A percentile compares a stretch with the other conserved stretches of the same genome.
These are phyloP conservation scores for Penicillium samsonianum DNA, from an alignment of 495 filamentous ascomycete species.

Conservation along the genomic window DNA sequence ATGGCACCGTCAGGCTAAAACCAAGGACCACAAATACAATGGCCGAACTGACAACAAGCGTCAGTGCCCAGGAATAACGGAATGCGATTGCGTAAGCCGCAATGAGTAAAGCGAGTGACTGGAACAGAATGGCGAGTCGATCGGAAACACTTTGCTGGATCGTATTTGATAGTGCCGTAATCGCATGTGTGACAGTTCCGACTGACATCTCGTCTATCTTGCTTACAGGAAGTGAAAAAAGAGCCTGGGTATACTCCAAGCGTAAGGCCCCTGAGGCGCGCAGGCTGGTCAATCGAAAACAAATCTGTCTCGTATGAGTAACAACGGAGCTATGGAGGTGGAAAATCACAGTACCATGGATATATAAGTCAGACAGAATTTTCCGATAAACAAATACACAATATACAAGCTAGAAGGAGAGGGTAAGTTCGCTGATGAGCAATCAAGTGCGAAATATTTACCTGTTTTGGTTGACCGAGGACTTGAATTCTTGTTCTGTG, in stretches of 20 bases:
- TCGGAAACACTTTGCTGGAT: constrained; percentile 69
- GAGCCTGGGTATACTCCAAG: constrained; percentile 34
- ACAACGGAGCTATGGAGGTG: neutral
- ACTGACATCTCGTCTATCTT: constrained; percentile 35
- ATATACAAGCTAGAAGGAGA: neutral
- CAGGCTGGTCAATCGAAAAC: constrained; percentile 52
- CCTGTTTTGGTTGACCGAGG: neutral
- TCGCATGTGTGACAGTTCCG: constrained; percentile 52
- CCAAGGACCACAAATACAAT: constrained; percentile 43
- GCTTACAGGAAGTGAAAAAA: constrained; percentile 38
- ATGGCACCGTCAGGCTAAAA: constrained; percentile 24
- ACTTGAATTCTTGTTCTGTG: neutral
- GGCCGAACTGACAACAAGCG: constrained; percentile 44
- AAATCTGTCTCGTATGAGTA: constrained; percentile 39
- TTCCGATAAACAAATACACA: neutral
- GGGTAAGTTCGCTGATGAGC: too few relatives aligned
- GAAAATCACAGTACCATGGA: neutral
- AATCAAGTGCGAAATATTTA: too few relatives aligned
- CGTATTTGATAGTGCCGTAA: constrained; percentile 63
- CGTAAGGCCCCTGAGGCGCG: constrained; percentile 33
- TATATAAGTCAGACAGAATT: neutral
- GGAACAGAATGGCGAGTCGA: constrained; percentile 52
- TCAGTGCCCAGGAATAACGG: constrained; percentile 48
- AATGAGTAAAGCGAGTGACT: constrained; percentile 51
- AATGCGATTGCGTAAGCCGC: constrained; percentile 55